phyloP scores from a whole-genome alignment of 108 stramenopile genomes.

The Cyclotella cryptica region DNA sequence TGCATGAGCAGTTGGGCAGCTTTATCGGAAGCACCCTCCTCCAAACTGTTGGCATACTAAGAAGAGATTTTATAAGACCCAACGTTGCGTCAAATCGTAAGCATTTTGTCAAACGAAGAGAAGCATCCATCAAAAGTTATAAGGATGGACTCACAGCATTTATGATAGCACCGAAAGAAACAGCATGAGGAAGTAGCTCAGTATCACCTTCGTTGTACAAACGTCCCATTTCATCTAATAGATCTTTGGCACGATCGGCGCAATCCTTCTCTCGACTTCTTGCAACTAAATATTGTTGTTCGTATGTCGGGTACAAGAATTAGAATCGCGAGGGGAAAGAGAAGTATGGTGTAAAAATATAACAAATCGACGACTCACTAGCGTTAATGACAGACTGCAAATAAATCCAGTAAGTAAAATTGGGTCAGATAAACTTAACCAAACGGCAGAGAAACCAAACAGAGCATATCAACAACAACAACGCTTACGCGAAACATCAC shows the following conservation, averaged over 20 bases:
- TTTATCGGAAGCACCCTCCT: constrained; percentile 35
- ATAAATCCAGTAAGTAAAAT: too few relatives aligned
- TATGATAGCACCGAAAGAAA: constrained; percentile 59
- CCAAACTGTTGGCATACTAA: constrained; percentile 42
- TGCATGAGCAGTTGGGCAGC: constrained; percentile 49
- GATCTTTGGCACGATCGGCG: constrained; percentile 47
- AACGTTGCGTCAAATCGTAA: neutral
- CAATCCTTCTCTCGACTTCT: constrained; percentile 41
- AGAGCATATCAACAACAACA: too few relatives aligned
- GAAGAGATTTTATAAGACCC: neutral
- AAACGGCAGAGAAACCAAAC: too few relatives aligned
- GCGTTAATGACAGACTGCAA: constrained; percentile 42
- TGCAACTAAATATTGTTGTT: constrained; percentile 23
- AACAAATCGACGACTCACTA: neutral
- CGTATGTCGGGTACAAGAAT: too few relatives aligned
- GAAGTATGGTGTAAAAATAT: too few relatives aligned
- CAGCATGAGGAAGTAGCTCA: constrained; percentile 46
- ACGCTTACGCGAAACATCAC: neutral
- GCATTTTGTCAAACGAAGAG: neutral
- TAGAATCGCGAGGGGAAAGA: neutral
- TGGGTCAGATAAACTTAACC: too few relatives aligned
- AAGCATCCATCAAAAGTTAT: neutral
- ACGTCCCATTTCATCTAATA: constrained; percentile 56
- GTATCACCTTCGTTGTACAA: constrained; percentile 46
- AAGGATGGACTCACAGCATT: constrained; percentile 27